Evolutionary conservation across 805 yeast genomes (phyloP), one percentile per base, ranked within the genome.

Genomic region (Grigorovia humatica): DNA sequence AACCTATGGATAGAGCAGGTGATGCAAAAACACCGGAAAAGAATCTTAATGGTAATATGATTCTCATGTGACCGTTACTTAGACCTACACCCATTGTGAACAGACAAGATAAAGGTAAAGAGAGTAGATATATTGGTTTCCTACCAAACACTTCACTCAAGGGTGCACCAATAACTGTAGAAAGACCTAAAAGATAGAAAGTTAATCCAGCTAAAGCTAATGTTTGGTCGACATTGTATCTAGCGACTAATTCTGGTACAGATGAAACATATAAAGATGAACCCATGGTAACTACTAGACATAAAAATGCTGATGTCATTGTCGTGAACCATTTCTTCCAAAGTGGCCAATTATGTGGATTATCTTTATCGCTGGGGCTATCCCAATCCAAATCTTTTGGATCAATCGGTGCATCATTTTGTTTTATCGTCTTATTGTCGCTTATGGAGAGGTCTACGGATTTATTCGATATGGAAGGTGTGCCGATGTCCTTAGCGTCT

Each of bases 1-100:
- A 88, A 12, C 88, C 91, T 57, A 86, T 80, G 9, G 95, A 83
- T 69, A 88, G 74, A 1, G 90, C 88, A 2, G 93, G 95, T 1
- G 90, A 81, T 1, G 93, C 88, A 48, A 83, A 75, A 30, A 83
- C 74, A 0, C 95, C 95, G 19, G 84, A 73, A 59, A 88, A 78
- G 61, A 85, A 85, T 59, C 96, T 70, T 46, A 86, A 71, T 5
- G 88, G 82, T 47, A 88, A 69, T 30, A 85, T 73, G 11, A 77
- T 72, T 52, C 79, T 72, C 57, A 85, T 81, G 57, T 83, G 64
- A 17, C 69, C 80, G 41, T 73, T 68, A 1, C 87, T 74, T 52
- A 82, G 70, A 42, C 85, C 89, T 50, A 83, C 83, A 53, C 88
- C 89, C 83, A 84, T 80, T 19, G 81, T 80, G 66, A 83, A 82